phyloP scores from a whole-genome alignment of 2,329 filamentous ascomycete species.

The Penicillium polonicum region DNA sequence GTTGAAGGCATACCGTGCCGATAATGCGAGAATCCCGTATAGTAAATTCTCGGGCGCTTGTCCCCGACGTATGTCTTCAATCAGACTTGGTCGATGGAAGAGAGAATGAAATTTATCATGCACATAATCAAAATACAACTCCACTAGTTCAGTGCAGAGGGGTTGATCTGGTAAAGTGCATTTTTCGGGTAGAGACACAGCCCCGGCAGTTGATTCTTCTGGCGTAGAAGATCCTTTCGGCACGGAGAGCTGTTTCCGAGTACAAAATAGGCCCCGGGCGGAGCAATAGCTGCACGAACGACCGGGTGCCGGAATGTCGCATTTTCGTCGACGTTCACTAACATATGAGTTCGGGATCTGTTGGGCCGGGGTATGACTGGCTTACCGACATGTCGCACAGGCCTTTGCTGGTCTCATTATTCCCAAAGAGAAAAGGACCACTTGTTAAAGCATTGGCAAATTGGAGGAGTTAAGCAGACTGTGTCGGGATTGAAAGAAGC shows the following conservation, averaged over 20 bases:
- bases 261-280: constrained; percentile 6
- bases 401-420: constrained; percentile 6
- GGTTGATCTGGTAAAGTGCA: constrained; percentile 1
- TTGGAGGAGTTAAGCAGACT: background rate
- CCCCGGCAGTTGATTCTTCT: background rate
- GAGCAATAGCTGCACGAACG: constrained; percentile 13
- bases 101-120: constrained; percentile 23
- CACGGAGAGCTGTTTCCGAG: background rate
- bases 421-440: background rate
- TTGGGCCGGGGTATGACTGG: background rate
- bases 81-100: constrained; percentile 18
- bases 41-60: constrained; percentile 12
- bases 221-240: background rate
- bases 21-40: constrained; percentile 21
- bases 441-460: background rate
- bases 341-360: background rate
- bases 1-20: constrained; percentile 13
- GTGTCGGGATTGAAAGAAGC: background rate
- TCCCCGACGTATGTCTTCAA: constrained; percentile 9
- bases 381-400: constrained; percentile 5
- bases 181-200: background rate
- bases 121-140: constrained; percentile 21
- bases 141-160: constrained; percentile 14
- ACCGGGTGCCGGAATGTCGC: constrained; percentile 12
- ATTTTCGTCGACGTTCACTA: constrained; percentile 16